Evolutionary conservation across 225 moss, liverwort and hornwort genomes (phyloP), one percentile per base, ranked within the genome.

Genomic region (Straminergon stramineum): DNA sequence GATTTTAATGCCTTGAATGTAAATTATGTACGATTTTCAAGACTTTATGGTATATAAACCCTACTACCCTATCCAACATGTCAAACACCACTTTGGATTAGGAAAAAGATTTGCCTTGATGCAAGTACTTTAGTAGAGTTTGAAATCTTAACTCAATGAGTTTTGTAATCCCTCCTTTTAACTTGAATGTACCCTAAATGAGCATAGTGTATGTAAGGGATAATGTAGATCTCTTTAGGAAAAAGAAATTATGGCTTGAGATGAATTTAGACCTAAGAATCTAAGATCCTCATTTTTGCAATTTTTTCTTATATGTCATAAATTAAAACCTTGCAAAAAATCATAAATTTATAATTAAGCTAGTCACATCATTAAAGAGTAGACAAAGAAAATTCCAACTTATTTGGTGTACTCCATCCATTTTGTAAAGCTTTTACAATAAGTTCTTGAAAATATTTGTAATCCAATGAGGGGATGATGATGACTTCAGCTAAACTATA

Each of bases 361-460:
- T 73, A 28, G 5, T 73, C 15, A 45, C 45, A 43, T 74, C 4
- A 28, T 10, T 28, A 3, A 45, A 74, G 3, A 74, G 6, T 28
- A 30, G 12, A 43, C 8, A 13, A 27, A 15, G n/a, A 17, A 23
- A 43, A 21, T 6, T 17, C 2, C 17, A 27, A 28, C 10, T 27
- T 73, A 17, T 35, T 73, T 5, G 0, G 10, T 73, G 10, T 6
- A 43, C 28, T 28, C 17, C 28, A 71, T 41, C 5, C 0, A 1
- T 41, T 45, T 74, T 6, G 6, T 45, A 0, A 2, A 45, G 11
- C 45, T 45, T 0, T 3, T 2, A 0, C 10, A 17, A 74, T 32
- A 27, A 16, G 2, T 2, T 74, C 0, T 74, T 28, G 6, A 17
- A 45, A 74, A 28, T 1, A 15, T 41, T 41, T 71, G 8, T 15